These are phyloP conservation scores for Fragosphaeria purpurea DNA, from an alignment of 2,329 filamentous ascomycete genomes.

Conservation along the genomic window DNA sequence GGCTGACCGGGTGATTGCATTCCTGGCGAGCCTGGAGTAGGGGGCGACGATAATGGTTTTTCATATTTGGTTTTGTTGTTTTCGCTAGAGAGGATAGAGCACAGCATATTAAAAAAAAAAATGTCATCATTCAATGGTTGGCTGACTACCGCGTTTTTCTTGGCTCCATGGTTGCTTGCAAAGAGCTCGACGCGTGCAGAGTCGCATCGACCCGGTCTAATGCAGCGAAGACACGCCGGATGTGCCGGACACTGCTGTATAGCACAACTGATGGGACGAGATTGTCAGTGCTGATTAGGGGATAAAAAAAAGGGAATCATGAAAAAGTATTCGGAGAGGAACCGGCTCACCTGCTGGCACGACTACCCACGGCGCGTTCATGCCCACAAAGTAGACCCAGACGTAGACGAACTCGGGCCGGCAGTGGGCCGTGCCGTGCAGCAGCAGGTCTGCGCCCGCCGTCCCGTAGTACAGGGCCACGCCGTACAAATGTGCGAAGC, in stretches of 20 bases:
- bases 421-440: conserved; percentile 38
- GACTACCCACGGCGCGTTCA: conserved; percentile 51
- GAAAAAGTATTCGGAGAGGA: too few species aligned
- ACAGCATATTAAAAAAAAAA: too few species aligned
- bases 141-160: conserved; percentile 2
- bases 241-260: conserved; percentile 2
- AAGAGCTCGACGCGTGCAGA: neutral
- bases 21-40: conserved; percentile 25
- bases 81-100: too few species aligned
- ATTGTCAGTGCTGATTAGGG: too few species aligned
- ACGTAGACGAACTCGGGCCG: conserved; percentile 52
- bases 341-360: conserved; percentile 41
- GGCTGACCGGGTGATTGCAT: conserved; percentile 34
- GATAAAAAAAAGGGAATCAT: too few species aligned
- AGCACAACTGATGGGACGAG: conserved; percentile 2
- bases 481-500: conserved; percentile 48
- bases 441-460: conserved; percentile 36
- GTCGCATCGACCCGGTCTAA: neutral
- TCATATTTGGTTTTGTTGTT: too few species aligned
- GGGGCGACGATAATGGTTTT: too few species aligned
- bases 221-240: neutral
- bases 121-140: too few species aligned
- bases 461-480: conserved; percentile 54
- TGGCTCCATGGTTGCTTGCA: neutral
- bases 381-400: conserved; percentile 53